Evolutionary conservation across 768 basidiomycete genomes (phyloP), one percentile per base, ranked within the genome.

Genomic region (Grammothele lineata): DNA sequence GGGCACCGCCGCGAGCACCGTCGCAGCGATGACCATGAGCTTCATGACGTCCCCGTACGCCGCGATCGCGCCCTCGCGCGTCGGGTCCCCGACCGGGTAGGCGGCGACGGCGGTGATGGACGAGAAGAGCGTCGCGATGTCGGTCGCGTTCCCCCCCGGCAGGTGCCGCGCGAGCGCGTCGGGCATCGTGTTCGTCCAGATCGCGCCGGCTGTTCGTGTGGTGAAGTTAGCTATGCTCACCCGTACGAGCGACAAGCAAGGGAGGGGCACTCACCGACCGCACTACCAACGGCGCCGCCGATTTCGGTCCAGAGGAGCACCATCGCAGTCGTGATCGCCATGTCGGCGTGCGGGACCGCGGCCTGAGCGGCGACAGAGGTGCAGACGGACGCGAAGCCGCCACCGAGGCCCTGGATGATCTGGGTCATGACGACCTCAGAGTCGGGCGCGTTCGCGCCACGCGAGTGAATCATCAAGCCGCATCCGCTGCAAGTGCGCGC

Each of bases 181-280:
- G 11, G 87, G 88, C 85, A 89, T 87, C 33, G 71, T 65, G 56
- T 74, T 74, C 2, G 76, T 74, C 80, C 82, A 85, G 50, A 85
- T 76, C 27, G 77, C 76, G 5, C 80, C 80, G n/a, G 82, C 83
- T 53, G 43, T 77, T 52, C 73, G n/a, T n/a, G n/a, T n/a, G n/a
- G n/a, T n/a, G 86, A 5, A 86, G 61, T 22, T 62, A 61, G 0
- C 69, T 65, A 2, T 73, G 69, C 6, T 76, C 61, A 0, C 60
- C 65, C 50, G 71, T 66, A 50, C 70, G 0, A 80, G 76, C 2
- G 22, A 3, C 5, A n/a, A 22, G 12, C 25, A 11, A 22, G 19
- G 23, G 26, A 36, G 15, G 32, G 30, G 11, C 19, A 53, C 55
- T 23, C 26, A 57, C 62, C 60, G 49, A 70, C 65, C 6, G 74